These are phyloP conservation scores for Helenozyma rhizophorensis DNA, from an alignment of 805 yeast species.

Conservation along the genomic window DNA sequence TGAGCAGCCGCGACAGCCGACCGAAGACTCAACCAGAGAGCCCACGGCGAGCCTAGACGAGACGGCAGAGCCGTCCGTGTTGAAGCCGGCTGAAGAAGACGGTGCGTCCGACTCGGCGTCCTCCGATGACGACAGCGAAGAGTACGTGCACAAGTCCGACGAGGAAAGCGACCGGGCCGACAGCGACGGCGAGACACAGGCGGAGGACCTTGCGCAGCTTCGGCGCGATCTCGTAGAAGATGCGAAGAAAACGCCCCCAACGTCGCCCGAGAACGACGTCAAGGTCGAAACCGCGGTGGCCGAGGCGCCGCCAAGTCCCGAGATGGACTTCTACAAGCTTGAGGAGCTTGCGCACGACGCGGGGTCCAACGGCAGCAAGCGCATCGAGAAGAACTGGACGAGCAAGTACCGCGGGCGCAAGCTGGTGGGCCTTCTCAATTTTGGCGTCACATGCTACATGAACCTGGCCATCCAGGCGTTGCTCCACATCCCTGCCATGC, in stretches of 20 bases:
- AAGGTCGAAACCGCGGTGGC: not conserved
- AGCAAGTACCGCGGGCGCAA: constrained; percentile 45
- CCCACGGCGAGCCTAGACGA: not conserved
- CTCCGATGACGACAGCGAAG: constrained; percentile 25
- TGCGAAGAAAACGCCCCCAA: constrained; percentile 11
- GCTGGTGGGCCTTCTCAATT: constrained; percentile 76
- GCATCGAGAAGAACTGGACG: constrained; percentile 74
- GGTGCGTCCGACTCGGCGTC: constrained; percentile 8
- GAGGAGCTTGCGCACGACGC: constrained; percentile 56
- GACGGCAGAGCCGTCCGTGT: constrained; percentile 1
- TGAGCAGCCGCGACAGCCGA: constrained; percentile 1
- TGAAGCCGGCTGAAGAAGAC: constrained; percentile 29
- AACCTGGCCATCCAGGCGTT: constrained; percentile 91
- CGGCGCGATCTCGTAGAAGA: constrained; percentile 14
- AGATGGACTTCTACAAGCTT: constrained; percentile 44
- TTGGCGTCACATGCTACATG: constrained; percentile 95
- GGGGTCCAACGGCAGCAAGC: constrained; percentile 56
- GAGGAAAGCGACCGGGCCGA: constrained; percentile 14
- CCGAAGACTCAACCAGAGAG: constrained; percentile 7
- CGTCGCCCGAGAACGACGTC: not conserved
- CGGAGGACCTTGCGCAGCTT: constrained; percentile 9
- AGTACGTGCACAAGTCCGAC: constrained; percentile 23
- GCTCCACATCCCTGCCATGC: constrained; percentile 86
- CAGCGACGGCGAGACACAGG: not conserved
- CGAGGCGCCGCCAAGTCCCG: not conserved